Evolutionary conservation across 1,284 basidiomycete genomes (phyloP).

Genomic region (Sanghuangporus baumii): DNA sequence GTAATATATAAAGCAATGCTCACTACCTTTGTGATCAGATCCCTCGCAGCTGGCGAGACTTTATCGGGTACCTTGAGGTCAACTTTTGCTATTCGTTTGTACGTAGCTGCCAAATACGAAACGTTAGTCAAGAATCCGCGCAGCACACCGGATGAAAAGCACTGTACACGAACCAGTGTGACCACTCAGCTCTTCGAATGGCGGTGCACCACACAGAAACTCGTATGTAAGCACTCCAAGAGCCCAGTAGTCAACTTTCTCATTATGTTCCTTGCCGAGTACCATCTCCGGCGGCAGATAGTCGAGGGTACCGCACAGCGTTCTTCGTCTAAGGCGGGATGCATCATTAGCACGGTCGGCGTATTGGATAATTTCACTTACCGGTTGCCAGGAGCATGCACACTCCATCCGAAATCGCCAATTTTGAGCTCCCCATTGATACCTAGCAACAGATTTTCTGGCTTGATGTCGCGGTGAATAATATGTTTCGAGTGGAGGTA

Average conservation of each 20-base stretch:
- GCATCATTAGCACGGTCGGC: not conserved
- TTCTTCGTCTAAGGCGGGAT: constrained; percentile 47
- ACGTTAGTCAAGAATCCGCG: not conserved
- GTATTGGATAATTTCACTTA: not conserved
- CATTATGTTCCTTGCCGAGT: constrained; percentile 80
- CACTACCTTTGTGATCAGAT: constrained; percentile 56
- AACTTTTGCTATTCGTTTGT: constrained; percentile 78
- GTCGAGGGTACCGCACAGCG: constrained; percentile 93
- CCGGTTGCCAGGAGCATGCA: constrained; percentile 91
- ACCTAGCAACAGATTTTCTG: constrained; percentile 93
- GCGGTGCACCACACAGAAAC: constrained; percentile 88
- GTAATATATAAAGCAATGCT: not conserved
- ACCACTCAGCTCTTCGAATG: constrained; percentile 86
- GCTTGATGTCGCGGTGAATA: constrained; percentile 99
- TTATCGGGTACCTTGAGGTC: constrained; percentile 73
- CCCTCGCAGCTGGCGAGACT: constrained; percentile 61
- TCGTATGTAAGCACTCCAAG: constrained; percentile 95
- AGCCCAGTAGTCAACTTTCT: constrained; percentile 95
- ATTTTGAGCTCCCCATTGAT: constrained; percentile 98
- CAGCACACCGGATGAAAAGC: not conserved
- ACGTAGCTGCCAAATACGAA: constrained; percentile 57
- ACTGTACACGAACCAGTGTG: constrained; percentile 53
- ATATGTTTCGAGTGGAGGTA: constrained; percentile 97
- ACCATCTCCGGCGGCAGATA: constrained; percentile 99
- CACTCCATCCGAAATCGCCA: constrained; percentile 98